Evolutionary conservation across 805 yeast species (phyloP).

Genomic region (Blastobotrys peoriensis): DNA sequence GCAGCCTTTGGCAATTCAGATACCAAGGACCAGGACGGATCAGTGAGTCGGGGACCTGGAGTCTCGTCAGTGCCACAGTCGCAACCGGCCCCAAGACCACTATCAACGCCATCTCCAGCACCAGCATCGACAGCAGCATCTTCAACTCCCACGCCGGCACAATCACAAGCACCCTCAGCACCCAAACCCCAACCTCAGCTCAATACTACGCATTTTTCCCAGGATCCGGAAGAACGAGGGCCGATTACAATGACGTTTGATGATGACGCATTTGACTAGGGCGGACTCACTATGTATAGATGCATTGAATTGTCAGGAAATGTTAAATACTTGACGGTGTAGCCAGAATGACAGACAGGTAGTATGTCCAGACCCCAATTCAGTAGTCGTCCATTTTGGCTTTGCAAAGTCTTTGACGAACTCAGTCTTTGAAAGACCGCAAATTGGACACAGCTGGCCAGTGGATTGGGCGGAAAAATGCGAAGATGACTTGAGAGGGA

Average conservation of each 20-base stretch:
- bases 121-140: too few relatives aligned
- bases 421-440: conserved; percentile 22
- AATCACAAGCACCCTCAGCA: too few relatives aligned
- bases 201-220: too few relatives aligned
- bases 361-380: conserved; percentile 3
- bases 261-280: conserved; percentile 23
- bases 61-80: too few relatives aligned
- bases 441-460: conserved; percentile 15
- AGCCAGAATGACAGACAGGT: neutral
- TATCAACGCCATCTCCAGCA: too few relatives aligned
- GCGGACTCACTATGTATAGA: conserved; percentile 6
- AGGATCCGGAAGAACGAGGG: too few relatives aligned
- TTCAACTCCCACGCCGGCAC: too few relatives aligned
- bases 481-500: conserved; percentile 12
- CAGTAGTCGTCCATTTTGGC: conserved; percentile 13
- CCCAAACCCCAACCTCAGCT: too few relatives aligned
- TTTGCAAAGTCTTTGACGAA: conserved; percentile 15
- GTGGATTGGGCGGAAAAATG: conserved; percentile 7
- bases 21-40: too few relatives aligned
- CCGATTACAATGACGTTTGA: conserved; percentile 23
- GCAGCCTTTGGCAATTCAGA: too few relatives aligned
- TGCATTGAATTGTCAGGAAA: neutral
- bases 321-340: neutral
- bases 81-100: too few relatives aligned
- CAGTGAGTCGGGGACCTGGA: too few relatives aligned